Percentiles rank a stretch among this genome's conserved stretches.
Conservation (phyloP, 495 filamentous ascomycete genomes). For the Haplographium delicatum region DNA sequence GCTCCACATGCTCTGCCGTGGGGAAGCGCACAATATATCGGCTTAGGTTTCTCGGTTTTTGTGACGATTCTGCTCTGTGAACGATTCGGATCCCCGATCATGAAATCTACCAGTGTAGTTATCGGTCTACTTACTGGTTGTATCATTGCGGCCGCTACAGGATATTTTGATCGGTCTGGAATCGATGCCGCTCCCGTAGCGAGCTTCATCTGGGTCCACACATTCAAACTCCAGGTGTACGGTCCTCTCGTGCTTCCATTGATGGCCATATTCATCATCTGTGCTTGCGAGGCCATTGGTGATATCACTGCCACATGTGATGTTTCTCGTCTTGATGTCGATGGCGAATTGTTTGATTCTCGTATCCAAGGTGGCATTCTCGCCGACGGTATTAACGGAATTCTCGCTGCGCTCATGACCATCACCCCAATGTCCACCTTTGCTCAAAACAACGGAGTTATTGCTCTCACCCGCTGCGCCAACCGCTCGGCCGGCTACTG, state of each 20-base stretch:
- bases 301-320: conserved; percentile 71
- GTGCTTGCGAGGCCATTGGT: conserved; percentile 85
- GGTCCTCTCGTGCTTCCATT: conserved; percentile 78
- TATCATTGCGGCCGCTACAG: conserved; percentile 77
- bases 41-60: conserved; percentile 85
- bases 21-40: conserved; percentile 83
- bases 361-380: conserved; percentile 87
- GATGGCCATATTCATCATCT: conserved; percentile 80
- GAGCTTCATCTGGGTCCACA: conserved; percentile 87
- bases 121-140: conserved; percentile 79
- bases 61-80: conserved; percentile 81
- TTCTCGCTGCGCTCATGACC: conserved; percentile 74
- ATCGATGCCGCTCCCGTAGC: conserved; percentile 68
- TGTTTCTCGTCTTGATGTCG: conserved; percentile 78
- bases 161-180: conserved; percentile 70
- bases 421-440: conserved; percentile 19
- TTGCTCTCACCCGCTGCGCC: conserved; percentile 80
- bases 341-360: conserved; percentile 74
- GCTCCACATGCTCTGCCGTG: conserved; percentile 82
- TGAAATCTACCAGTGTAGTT: conserved; percentile 65
- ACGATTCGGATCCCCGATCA: conserved; percentile 70
- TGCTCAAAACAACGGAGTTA: conserved; percentile 90
- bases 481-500: conserved; percentile 81
- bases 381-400: conserved; percentile 76
- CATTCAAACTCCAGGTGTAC: conserved; percentile 76